phyloP scores from a whole-genome alignment of 345 rosid genomes.

The Populus pruinosa region DNA sequence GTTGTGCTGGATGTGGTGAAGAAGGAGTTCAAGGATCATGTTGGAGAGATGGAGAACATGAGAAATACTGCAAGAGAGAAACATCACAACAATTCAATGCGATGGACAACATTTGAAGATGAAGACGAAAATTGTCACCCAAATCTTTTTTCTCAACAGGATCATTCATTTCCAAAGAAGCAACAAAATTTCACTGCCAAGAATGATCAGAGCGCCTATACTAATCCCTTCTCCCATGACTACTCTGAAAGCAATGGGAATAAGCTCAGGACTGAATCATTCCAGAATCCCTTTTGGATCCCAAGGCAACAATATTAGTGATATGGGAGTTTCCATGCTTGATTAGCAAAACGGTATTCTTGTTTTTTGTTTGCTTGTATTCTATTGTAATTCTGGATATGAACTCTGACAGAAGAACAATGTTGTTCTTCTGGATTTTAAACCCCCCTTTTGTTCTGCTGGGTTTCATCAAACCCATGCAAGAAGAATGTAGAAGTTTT shows the following conservation, averaged over 20 bases:
- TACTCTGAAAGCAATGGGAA: slow-evolving; percentile 6
- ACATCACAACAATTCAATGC: slow-evolving; percentile 32
- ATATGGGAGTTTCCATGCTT: not conserved
- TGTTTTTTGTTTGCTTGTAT: not conserved
- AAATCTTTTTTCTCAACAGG: slow-evolving; percentile 39
- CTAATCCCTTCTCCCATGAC: slow-evolving; percentile 22
- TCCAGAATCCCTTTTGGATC: slow-evolving; percentile 31
- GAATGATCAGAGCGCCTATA: not conserved
- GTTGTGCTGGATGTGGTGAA: slow-evolving; percentile 67
- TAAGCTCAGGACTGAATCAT: slow-evolving; percentile 20
- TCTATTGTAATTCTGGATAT: not conserved
- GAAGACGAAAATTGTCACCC: slow-evolving; percentile 53
- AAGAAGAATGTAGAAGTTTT: not conserved
- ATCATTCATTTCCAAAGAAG: not conserved
- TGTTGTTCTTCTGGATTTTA: slow-evolving; percentile 8
- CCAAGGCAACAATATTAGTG: slow-evolving; percentile 7
- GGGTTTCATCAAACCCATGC: not conserved
- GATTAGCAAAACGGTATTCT: not conserved
- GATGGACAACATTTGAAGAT: slow-evolving; percentile 63
- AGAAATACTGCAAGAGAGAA: slow-evolving; percentile 44
- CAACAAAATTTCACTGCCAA: not conserved
- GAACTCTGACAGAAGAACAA: slow-evolving; percentile 4
- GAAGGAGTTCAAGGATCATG: slow-evolving; percentile 74
- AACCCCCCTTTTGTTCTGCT: not conserved
- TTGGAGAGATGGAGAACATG: slow-evolving; percentile 61